Evolutionary conservation across 441 rosid species (phyloP).

Genomic region (Metrosideros polymorpha): DNA sequence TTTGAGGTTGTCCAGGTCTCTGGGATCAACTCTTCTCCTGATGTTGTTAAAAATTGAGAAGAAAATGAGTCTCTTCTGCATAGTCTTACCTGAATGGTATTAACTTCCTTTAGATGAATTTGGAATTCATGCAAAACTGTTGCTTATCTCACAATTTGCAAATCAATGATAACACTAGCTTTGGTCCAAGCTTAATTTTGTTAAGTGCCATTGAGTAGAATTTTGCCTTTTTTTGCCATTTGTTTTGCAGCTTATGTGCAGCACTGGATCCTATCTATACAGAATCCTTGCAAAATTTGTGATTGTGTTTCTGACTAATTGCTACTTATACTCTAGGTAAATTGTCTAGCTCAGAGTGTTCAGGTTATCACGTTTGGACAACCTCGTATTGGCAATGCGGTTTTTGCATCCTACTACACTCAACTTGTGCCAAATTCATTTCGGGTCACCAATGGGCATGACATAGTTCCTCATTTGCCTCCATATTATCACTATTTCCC

Average conservation of each 20-base stretch:
- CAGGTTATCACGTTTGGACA: constrained; percentile 94
- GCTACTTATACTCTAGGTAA: constrained; percentile 45
- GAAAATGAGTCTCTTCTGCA: not conserved
- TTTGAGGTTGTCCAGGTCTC: not conserved
- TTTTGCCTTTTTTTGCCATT: not conserved
- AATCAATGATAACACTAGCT: not conserved
- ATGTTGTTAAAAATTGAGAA: not conserved
- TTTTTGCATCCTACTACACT: constrained; percentile 64
- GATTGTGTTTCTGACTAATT: not conserved
- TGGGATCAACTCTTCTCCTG: not conserved
- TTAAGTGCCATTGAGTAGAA: not conserved
- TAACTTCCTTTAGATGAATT: not conserved
- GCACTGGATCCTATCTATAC: not conserved
- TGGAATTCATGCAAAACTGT: not conserved
- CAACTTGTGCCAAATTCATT: constrained; percentile 62
- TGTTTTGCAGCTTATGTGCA: not conserved
- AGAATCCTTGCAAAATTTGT: not conserved
- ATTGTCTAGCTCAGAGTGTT: constrained; percentile 50
- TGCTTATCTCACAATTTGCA: not conserved
- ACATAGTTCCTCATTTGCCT: constrained; percentile 94
- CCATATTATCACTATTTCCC: constrained; percentile 75
- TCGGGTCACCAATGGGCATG: constrained; percentile 66
- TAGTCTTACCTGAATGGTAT: not conserved
- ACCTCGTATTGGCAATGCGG: constrained; percentile 93
- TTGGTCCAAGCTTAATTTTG: not conserved